Conservation (phyloP, 169 alveolate species). For the Babesia divergens region DNA sequence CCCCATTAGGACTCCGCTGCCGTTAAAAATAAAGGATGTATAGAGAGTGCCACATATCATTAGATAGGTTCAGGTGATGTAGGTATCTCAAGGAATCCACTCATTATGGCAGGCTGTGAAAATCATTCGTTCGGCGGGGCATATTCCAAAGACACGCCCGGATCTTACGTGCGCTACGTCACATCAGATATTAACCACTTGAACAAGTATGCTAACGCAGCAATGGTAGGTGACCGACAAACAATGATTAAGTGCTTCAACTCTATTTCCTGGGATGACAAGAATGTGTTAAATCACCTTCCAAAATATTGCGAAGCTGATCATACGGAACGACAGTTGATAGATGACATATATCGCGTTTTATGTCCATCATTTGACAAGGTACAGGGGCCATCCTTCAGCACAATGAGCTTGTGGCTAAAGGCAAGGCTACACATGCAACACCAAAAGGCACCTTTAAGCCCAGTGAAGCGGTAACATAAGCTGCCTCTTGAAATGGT, state of each 20-base stretch:
- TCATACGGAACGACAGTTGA: constrained; percentile 24
- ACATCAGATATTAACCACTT: constrained; percentile 34
- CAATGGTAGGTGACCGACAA: constrained; percentile 30
- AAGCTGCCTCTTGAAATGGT: no score
- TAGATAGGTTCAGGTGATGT: no score
- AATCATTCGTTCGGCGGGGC: no score
- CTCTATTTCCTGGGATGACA: constrained; percentile 61
- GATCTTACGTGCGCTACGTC: constrained; percentile 18
- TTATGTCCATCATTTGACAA: constrained; percentile 33
- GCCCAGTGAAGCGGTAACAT: constrained; percentile 13
- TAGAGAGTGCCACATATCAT: no score
- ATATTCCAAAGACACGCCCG: no score
- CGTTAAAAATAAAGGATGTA: no score
- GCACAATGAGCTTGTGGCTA: constrained; percentile 63
- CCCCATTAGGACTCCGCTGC: no score
- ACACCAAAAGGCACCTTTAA: constrained; percentile 46
- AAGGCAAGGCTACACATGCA: constrained; percentile 62
- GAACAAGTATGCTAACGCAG: constrained; percentile 27
- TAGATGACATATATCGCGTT: constrained; percentile 40
- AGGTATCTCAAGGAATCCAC: no score
- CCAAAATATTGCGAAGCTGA: constrained; percentile 35
- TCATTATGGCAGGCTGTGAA: no score
- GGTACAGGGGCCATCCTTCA: constrained; percentile 51
- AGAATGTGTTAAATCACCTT: constrained; percentile 28
- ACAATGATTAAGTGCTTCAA: constrained; percentile 46